phyloP scores from a whole-genome alignment of 2,329 filamentous ascomycete species.

The Colletotrichum navitas region DNA sequence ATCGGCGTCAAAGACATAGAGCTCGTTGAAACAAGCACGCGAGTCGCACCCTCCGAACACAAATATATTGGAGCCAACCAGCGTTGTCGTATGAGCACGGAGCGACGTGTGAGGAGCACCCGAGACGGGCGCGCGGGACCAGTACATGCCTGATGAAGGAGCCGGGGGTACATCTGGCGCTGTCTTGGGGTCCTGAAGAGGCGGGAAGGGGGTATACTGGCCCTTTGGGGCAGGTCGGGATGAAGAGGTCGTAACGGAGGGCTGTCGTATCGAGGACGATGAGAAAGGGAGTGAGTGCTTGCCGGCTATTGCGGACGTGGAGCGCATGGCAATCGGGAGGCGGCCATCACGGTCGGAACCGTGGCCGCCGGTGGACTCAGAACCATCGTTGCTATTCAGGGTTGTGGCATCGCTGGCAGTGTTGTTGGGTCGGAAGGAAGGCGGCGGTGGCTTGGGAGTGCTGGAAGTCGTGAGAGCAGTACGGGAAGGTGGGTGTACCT shows the following conservation, averaged over 20 bases:
- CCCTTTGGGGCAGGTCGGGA: constrained; percentile 50
- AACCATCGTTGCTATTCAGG: constrained; percentile 43
- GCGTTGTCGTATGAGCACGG: constrained; percentile 75
- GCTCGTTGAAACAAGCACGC: constrained; percentile 75
- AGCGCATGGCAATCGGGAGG: constrained; percentile 62
- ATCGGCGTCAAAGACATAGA: constrained; percentile 78
- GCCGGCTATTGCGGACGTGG: constrained; percentile 65
- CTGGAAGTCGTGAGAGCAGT: constrained; percentile 42
- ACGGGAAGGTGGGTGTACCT: constrained; percentile 46
- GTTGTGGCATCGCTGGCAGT: constrained; percentile 43
- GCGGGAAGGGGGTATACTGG: constrained; percentile 65
- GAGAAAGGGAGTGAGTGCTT: constrained; percentile 42
- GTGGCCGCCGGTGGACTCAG: constrained; percentile 45
- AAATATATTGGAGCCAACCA: constrained; percentile 75
- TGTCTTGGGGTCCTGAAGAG: constrained; percentile 67
- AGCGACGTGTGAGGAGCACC: constrained; percentile 71
- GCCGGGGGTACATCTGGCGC: constrained; percentile 72
- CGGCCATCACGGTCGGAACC: constrained; percentile 48
- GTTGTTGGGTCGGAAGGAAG: constrained; percentile 37
- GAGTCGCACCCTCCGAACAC: constrained; percentile 78
- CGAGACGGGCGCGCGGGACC: constrained; percentile 75
- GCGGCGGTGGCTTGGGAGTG: constrained; percentile 40
- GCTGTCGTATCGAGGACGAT: constrained; percentile 32
- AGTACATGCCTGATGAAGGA: constrained; percentile 79
- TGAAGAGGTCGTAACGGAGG: constrained; percentile 19